A percentile compares a stretch with the other conserved stretches of the same genome.
phyloP scores from a whole-genome alignment of 73 alveolate species.

The Paramecium caudatum region DNA sequence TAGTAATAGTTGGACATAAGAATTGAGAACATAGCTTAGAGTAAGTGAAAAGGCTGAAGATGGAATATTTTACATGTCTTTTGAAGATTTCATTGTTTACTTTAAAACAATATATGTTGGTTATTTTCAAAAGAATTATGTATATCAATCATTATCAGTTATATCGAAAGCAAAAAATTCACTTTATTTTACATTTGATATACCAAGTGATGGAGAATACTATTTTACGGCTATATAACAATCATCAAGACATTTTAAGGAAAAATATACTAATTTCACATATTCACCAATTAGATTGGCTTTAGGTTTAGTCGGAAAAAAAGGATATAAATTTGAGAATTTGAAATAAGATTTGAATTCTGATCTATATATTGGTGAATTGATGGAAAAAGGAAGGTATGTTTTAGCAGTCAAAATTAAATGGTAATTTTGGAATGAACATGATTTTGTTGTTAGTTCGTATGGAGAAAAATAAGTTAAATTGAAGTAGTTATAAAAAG shows the following conservation, averaged over 20 bases:
- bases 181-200: slow-evolving; percentile 16
- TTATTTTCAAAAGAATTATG: slow-evolving; percentile 39
- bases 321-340: background rate
- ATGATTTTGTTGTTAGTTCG: slow-evolving; percentile 46
- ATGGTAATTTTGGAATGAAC: slow-evolving; percentile 39
- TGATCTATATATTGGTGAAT: slow-evolving; percentile 49
- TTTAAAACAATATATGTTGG: slow-evolving; percentile 71
- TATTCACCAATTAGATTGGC: slow-evolving; percentile 44
- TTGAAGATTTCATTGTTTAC: slow-evolving; percentile 69
- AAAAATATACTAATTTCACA: slow-evolving; percentile 20
- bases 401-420: slow-evolving; percentile 40
- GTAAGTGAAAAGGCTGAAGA: slow-evolving; percentile 51
- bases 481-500: slow-evolving; percentile 51
- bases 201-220: slow-evolving; percentile 51
- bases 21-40: slow-evolving; percentile 36
- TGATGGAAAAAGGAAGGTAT: slow-evolving; percentile 47
- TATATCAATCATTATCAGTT: slow-evolving; percentile 9
- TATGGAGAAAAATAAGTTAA: slow-evolving; percentile 57
- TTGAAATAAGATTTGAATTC: background rate
- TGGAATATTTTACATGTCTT: slow-evolving; percentile 79
- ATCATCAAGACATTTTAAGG: slow-evolving; percentile 71
- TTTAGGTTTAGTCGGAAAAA: background rate
- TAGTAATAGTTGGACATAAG: slow-evolving; percentile 71
- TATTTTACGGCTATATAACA: slow-evolving; percentile 51
- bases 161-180: slow-evolving; percentile 35